Conservation (phyloP, 1,139 yeast species). For the Neolecta irregularis region DNA sequence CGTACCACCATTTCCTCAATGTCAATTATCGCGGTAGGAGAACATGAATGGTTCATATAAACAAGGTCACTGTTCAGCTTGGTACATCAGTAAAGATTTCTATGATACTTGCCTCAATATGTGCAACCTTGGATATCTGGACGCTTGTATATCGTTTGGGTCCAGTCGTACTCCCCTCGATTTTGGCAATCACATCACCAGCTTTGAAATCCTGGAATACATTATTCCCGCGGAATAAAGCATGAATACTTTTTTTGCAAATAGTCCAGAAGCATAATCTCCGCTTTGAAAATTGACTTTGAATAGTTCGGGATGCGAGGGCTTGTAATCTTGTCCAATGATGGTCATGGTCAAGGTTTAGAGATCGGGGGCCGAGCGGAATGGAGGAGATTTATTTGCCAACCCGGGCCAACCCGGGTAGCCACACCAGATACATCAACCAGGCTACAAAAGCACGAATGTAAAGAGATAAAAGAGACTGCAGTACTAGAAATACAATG, state of each 20-base stretch:
- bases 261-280: constrained; percentile 1
- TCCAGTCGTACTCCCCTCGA: constrained; percentile 1
- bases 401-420: too few relatives aligned
- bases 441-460: too few relatives aligned
- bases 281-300: constrained; percentile 3
- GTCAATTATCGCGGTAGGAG: constrained; percentile 9
- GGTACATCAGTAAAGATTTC: background rate
- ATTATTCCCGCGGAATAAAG: background rate
- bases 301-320: constrained; percentile 6
- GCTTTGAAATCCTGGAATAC: background rate
- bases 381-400: too few relatives aligned
- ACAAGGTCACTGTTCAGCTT: constrained; percentile 12
- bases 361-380: too few relatives aligned
- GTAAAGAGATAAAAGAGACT: too few relatives aligned
- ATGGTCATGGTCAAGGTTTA: too few relatives aligned
- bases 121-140: constrained; percentile 5
- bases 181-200: background rate
- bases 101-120: constrained; percentile 4
- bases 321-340: too few relatives aligned
- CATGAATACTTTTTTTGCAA: background rate
- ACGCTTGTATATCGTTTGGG: constrained; percentile 8
- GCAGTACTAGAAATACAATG: too few relatives aligned
- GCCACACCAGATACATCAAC: too few relatives aligned
- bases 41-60: constrained; percentile 15
- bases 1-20: constrained; percentile 4